Evolutionary conservation across 192 early-diverging fungal species (phyloP).

Genomic region (Coemansia nantahalensis): DNA sequence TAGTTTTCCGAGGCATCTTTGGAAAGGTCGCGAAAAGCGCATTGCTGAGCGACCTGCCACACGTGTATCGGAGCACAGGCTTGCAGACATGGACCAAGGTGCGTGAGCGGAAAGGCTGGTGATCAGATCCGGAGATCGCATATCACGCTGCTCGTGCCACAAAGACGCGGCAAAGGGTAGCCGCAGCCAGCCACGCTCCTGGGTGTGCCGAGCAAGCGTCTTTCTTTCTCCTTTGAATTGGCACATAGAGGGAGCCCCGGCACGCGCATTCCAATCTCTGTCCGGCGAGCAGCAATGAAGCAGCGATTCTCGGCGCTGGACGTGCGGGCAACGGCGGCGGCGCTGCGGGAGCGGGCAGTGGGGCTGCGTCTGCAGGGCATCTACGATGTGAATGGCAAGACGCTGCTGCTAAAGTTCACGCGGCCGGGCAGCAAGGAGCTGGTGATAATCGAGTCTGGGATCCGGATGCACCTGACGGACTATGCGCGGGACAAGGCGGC

Average conservation of each 20-base stretch:
- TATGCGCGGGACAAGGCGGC: conserved; percentile 84
- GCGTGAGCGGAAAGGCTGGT: no score
- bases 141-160: no score
- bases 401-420: conserved; percentile 91
- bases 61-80: no score
- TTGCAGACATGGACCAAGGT: no score
- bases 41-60: no score
- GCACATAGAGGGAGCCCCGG: conserved; percentile 94
- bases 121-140: no score
- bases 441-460: conserved; percentile 89
- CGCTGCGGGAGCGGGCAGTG: conserved; percentile 63
- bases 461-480: conserved; percentile 88
- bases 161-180: no score
- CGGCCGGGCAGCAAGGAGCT: conserved; percentile 86
- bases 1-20: no score
- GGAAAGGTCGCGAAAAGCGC: no score
- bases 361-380: conserved; percentile 91
- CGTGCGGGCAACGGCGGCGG: conserved; percentile 75
- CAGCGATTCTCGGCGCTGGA: conserved; percentile 90
- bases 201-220: no score
- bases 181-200: no score
- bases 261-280: conserved; percentile 32
- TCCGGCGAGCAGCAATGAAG: conserved; percentile 62
- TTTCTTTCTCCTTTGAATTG: no score
- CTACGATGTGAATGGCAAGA: conserved; percentile 91